Conservation (phyloP, 2,329 filamentous ascomycete species). For the Calonectria montana region DNA sequence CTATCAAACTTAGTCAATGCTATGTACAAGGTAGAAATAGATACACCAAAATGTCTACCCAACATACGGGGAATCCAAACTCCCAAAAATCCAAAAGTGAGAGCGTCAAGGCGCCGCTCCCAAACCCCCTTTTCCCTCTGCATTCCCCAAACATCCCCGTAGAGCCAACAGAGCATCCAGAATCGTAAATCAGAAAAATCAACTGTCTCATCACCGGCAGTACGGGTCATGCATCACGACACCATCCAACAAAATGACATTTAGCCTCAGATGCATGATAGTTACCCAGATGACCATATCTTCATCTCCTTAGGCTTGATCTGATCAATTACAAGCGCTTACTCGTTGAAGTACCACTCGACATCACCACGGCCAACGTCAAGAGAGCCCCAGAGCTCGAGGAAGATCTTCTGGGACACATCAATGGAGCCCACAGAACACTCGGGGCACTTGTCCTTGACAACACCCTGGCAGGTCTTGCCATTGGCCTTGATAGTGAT, state of each 20-base stretch:
- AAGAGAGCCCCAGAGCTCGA: slow-evolving; percentile 61
- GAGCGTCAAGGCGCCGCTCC: slow-evolving; percentile 1
- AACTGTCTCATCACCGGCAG: slow-evolving; percentile 35
- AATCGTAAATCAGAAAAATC: slow-evolving; percentile 38
- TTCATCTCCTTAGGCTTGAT: not conserved
- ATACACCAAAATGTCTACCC: slow-evolving; percentile 23
- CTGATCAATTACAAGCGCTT: not conserved
- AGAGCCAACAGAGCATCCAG: slow-evolving; percentile 35
- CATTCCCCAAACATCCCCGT: slow-evolving; percentile 32
- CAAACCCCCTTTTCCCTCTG: slow-evolving; percentile 20
- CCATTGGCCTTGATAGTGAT: slow-evolving; percentile 73
- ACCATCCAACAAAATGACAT: not conserved
- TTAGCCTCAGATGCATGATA: not conserved
- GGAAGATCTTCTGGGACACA: slow-evolving; percentile 67
- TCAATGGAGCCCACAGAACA: slow-evolving; percentile 70
- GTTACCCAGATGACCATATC: slow-evolving; percentile 3
- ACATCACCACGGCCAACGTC: slow-evolving; percentile 55
- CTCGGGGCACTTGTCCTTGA: slow-evolving; percentile 82
- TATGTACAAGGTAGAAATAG: slow-evolving; percentile 17
- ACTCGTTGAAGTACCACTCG: slow-evolving; percentile 60
- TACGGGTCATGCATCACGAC: slow-evolving; percentile 16
- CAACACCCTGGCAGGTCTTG: slow-evolving; percentile 65
- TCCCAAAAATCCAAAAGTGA: slow-evolving; percentile 39
- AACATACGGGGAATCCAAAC: slow-evolving; percentile 36
- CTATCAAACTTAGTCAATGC: not conserved